Percentiles rank a stretch among this genome's conserved stretches.
These are phyloP conservation scores for Ceratocystis alfenasii DNA, from an alignment of 2,329 filamentous ascomycete species.

Conservation along the genomic window DNA sequence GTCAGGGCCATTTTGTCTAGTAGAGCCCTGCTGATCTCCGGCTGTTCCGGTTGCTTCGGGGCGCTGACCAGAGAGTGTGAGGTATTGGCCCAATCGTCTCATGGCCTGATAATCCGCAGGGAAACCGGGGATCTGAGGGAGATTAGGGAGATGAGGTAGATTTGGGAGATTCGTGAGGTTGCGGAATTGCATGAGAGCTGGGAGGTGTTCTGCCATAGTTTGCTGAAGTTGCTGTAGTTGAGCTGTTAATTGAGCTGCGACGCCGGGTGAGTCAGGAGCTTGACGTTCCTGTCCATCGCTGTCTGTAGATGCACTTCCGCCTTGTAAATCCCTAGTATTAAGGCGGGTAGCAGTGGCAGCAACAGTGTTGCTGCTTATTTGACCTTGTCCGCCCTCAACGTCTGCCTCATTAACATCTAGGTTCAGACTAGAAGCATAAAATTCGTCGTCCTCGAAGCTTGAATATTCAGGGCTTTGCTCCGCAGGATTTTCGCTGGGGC, in stretches of 20 bases:
- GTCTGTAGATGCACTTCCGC: constrained; percentile 14
- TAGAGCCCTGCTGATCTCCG: not conserved
- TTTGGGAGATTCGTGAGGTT: constrained; percentile 42
- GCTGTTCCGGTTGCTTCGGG: constrained; percentile 37
- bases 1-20: constrained; percentile 25
- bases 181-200: constrained; percentile 42
- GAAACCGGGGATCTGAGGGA: constrained; percentile 47
- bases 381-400: not conserved
- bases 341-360: not conserved
- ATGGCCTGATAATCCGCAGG: constrained; percentile 64
- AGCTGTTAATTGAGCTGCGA: constrained; percentile 60
- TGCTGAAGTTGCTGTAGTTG: constrained; percentile 70
- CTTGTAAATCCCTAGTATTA: constrained; percentile 8
- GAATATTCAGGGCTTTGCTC: constrained; percentile 33
- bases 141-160: constrained; percentile 41
- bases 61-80: constrained; percentile 45
- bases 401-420: constrained; percentile 32
- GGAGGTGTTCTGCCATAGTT: constrained; percentile 46
- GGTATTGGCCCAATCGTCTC: constrained; percentile 58
- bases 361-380: not conserved
- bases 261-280: constrained; percentile 37
- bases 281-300: not conserved
- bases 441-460: constrained; percentile 35
- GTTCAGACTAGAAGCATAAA: constrained; percentile 32
- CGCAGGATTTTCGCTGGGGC: not conserved